Conservation (phyloP, 2,329 filamentous ascomycete genomes). For the Cladosporium halotolerans region DNA sequence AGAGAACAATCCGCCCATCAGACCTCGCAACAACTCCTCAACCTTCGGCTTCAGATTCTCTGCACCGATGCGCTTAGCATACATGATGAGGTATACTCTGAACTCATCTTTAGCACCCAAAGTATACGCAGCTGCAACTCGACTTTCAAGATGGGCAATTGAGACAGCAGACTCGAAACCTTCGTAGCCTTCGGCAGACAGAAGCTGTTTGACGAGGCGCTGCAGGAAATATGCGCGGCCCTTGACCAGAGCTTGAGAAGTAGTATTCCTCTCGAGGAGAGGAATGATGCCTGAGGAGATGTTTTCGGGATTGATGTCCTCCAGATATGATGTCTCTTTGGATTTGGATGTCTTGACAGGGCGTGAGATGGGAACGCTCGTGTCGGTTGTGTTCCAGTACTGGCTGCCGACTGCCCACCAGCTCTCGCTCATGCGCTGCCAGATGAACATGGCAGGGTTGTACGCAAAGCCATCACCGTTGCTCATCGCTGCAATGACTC, state of each 20-base stretch:
- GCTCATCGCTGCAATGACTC: slow-evolving; percentile 81
- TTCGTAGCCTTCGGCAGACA: slow-evolving; percentile 87
- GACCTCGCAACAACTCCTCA: slow-evolving; percentile 77
- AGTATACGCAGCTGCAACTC: slow-evolving; percentile 80
- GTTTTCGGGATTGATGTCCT: slow-evolving; percentile 45
- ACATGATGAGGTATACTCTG: slow-evolving; percentile 93
- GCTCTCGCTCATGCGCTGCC: slow-evolving; percentile 91
- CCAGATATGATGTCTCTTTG: background rate
- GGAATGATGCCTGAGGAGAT: slow-evolving; percentile 91
- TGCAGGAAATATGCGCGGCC: slow-evolving; percentile 88
- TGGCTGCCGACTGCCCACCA: slow-evolving; percentile 99
- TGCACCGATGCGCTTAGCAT: slow-evolving; percentile 87
- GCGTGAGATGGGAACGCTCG: slow-evolving; percentile 59
- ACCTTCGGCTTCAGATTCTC: slow-evolving; percentile 85
- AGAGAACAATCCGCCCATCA: slow-evolving; percentile 65
- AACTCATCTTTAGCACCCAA: slow-evolving; percentile 88
- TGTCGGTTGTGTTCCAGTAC: slow-evolving; percentile 98
- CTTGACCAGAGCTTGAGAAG: slow-evolving; percentile 83
- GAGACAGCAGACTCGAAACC: slow-evolving; percentile 85
- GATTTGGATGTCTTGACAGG: slow-evolving; percentile 5
- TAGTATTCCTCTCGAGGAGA: slow-evolving; percentile 88
- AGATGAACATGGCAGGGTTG: slow-evolving; percentile 74
- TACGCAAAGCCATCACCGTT: slow-evolving; percentile 95
- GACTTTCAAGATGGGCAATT: slow-evolving; percentile 90
- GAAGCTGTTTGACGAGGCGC: slow-evolving; percentile 78